Conservation (phyloP, 768 basidiomycete genomes). For the Mycena indigotica region DNA sequence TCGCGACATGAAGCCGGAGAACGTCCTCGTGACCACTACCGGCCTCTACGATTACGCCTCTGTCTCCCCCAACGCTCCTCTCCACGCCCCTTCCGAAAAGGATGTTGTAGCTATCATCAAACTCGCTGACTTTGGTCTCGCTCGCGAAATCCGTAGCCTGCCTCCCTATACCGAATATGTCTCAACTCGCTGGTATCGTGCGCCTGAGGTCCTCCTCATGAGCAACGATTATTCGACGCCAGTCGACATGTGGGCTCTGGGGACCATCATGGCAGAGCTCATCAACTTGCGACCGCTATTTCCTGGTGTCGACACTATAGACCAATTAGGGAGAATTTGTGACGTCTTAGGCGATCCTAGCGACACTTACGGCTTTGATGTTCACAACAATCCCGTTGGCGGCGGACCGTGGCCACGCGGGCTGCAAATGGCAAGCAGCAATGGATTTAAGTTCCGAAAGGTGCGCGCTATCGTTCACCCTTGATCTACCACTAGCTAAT, state of each 20-base stretch:
- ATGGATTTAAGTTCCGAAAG: slow-evolving; percentile 89
- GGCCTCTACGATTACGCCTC: slow-evolving; percentile 91
- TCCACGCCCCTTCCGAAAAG: slow-evolving; percentile 72
- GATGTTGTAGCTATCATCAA: slow-evolving; percentile 98
- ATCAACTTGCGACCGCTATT: slow-evolving; percentile 94
- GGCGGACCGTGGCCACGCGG: slow-evolving; percentile 90
- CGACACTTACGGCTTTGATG: slow-evolving; percentile 79
- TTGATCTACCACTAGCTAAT: slow-evolving; percentile 3
- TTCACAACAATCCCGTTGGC: slow-evolving; percentile 67
- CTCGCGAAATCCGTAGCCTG: slow-evolving; percentile 80
- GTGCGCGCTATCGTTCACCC: slow-evolving; percentile 45
- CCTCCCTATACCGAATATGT: slow-evolving; percentile 99
- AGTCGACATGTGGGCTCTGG: slow-evolving; percentile 99
- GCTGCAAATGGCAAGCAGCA: slow-evolving; percentile 80
- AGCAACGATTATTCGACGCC: slow-evolving; percentile 94
- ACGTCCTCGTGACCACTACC: slow-evolving; percentile 96
- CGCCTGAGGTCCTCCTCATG: slow-evolving; percentile 91
- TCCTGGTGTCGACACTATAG: slow-evolving; percentile 89
- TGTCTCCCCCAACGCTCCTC: slow-evolving; percentile 67
- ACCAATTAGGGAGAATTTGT: slow-evolving; percentile 89
- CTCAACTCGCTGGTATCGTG: slow-evolving; percentile 99
- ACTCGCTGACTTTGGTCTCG: slow-evolving; percentile 97
- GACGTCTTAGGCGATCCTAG: slow-evolving; percentile 92
- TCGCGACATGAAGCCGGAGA: slow-evolving; percentile 99
- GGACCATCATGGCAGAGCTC: slow-evolving; percentile 97